A percentile compares a stretch with the other conserved stretches of the same genome.
Evolutionary conservation across 78 protist species (phyloP).

Genomic region (Emiliania huxleyi): DNA sequence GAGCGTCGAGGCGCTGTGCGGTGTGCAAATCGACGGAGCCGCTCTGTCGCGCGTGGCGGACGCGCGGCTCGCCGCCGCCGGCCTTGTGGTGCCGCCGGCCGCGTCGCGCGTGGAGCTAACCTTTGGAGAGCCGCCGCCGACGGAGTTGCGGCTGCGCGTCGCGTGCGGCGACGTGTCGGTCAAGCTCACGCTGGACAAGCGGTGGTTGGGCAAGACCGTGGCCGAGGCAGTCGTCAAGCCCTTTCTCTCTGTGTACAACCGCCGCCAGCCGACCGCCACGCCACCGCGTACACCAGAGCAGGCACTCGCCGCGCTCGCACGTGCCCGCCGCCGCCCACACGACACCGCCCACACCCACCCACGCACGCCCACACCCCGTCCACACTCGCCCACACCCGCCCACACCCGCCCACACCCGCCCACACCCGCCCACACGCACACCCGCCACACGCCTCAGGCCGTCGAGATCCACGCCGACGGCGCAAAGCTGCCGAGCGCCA

Average conservation of each 20-base stretch:
- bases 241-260: neutral
- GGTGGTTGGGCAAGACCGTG: neutral
- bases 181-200: neutral
- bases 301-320: too few species aligned
- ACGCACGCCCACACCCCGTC: neutral
- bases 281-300: too few species aligned
- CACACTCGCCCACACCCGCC: too few species aligned
- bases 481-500: neutral
- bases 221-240: neutral
- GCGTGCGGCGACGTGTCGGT: neutral
- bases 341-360: too few species aligned
- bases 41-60: neutral
- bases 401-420: too few species aligned
- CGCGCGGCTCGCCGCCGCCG: neutral
- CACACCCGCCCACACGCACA: neutral
- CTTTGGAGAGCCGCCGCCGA: neutral
- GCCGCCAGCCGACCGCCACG: neutral
- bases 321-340: too few species aligned
- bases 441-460: too few species aligned
- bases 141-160: neutral
- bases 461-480: neutral
- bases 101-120: neutral
- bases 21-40: neutral
- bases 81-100: neutral
- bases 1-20: neutral